Evolutionary conservation across 495 filamentous ascomycete species (phyloP).

Genomic region (Podospora pseudoanserina): DNA sequence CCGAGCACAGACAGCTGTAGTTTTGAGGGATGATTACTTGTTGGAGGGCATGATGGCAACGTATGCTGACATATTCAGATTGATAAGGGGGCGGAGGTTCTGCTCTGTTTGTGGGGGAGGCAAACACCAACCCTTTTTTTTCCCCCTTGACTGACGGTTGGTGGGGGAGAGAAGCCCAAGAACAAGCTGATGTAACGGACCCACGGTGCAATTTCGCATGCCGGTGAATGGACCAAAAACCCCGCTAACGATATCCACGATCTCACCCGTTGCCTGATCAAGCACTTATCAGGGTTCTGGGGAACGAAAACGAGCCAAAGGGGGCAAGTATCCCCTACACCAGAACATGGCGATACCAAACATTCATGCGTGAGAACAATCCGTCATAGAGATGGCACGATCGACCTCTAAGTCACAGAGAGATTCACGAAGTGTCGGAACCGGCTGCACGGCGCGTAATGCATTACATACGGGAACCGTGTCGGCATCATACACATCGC

Average conservation of each 20-base stretch:
- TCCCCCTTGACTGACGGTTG: neutral
- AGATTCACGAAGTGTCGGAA: no score
- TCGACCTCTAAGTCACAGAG: no score
- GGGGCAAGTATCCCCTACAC: neutral
- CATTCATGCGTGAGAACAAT: no score
- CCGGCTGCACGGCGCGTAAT: no score
- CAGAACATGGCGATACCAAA: no score
- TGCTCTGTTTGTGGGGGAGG: no score
- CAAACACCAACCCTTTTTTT: neutral
- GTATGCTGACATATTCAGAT: neutral
- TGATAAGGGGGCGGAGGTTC: neutral
- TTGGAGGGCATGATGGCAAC: no score
- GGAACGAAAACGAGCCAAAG: neutral
- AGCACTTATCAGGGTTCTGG: neutral
- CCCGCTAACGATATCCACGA: slow-evolving; percentile 5
- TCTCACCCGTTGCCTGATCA: neutral
- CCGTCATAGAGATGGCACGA: no score
- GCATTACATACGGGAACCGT: no score
- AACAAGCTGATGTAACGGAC: neutral
- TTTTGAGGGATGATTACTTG: neutral
- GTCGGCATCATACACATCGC: neutral
- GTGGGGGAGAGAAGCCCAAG: neutral
- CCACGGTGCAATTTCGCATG: slow-evolving; percentile 15
- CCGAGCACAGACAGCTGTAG: neutral
- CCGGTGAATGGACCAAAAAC: neutral